Percentiles rank a stretch among this genome's conserved stretches.
Conservation (phyloP, 2,329 filamentous ascomycete species). For the Fusarium sp. region DNA sequence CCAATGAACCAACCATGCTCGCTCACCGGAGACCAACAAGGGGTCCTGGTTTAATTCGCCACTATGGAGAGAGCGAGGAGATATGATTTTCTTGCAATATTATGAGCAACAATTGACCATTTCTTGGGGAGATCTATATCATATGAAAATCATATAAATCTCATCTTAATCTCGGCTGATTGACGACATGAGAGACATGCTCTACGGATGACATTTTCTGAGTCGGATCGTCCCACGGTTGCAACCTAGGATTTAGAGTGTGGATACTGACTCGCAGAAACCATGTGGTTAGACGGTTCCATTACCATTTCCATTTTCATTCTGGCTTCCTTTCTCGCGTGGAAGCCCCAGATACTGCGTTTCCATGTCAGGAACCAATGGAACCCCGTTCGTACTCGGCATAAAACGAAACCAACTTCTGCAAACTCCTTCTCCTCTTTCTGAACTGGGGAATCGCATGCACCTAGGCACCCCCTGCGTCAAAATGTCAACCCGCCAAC, state of each 20-base stretch:
- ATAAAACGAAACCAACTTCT: constrained; percentile 9
- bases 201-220: constrained; percentile 14
- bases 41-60: constrained; percentile 19
- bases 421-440: constrained; percentile 14
- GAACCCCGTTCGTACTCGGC: constrained; percentile 22
- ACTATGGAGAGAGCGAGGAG: constrained; percentile 13
- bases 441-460: constrained; percentile 17
- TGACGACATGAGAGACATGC: constrained; percentile 10
- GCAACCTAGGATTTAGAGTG: constrained; percentile 13
- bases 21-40: constrained; percentile 24
- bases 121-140: neutral
- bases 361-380: constrained; percentile 19
- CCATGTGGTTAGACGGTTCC: constrained; percentile 35
- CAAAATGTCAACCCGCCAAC: constrained; percentile 46
- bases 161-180: constrained; percentile 29
- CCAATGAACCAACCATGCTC: constrained; percentile 44
- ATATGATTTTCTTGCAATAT: constrained; percentile 1
- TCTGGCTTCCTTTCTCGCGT: constrained; percentile 5
- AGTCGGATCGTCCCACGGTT: constrained; percentile 13
- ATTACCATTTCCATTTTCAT: neutral
- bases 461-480: constrained; percentile 43
- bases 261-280: constrained; percentile 40
- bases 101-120: neutral
- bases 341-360: constrained; percentile 28
- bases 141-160: neutral